Conservation (phyloP, 2,329 filamentous ascomycete species). For the Domatiomyces globalis region DNA sequence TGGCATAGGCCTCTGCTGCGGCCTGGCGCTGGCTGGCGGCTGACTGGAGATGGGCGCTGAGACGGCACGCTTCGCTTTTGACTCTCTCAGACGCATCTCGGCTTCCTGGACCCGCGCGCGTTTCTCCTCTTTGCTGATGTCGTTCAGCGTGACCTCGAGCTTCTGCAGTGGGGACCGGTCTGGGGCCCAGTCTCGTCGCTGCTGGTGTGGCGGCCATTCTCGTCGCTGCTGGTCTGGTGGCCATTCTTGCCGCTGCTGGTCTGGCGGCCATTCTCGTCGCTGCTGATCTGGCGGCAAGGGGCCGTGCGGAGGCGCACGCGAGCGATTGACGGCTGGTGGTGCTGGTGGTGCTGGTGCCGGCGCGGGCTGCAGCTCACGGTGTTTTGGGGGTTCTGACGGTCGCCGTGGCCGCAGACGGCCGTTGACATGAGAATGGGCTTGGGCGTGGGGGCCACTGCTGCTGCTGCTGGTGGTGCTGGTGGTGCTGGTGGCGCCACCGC, state of each 20-base stretch:
- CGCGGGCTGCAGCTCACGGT: background rate
- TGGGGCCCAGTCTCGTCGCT: conserved; percentile 46
- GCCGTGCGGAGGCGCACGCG: background rate
- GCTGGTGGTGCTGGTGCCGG: background rate
- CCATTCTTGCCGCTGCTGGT: conserved; percentile 45
- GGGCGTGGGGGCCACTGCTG: background rate
- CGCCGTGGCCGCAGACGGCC: no score
- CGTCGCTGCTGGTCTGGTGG: conserved; percentile 51
- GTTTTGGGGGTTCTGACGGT: background rate
- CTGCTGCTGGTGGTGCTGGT: conserved; percentile 3
- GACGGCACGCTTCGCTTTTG: conserved; percentile 18
- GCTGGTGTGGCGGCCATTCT: conserved; percentile 31
- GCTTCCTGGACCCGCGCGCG: conserved; percentile 71
- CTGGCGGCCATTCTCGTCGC: conserved; percentile 49
- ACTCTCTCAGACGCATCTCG: conserved; percentile 56
- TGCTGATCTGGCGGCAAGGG: conserved; percentile 15
- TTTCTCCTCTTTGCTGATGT: conserved; percentile 93
- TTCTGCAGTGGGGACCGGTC: conserved; percentile 85
- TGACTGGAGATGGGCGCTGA: background rate
- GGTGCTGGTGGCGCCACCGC: conserved; percentile 7
- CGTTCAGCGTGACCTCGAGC: conserved; percentile 77
- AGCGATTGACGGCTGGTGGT: background rate
- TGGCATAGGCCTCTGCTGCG: conserved; percentile 2
- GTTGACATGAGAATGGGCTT: background rate
- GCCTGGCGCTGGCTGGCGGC: background rate